Evolutionary conservation across 768 basidiomycete species (phyloP).

Genomic region (Pisolithus tinctorius): DNA sequence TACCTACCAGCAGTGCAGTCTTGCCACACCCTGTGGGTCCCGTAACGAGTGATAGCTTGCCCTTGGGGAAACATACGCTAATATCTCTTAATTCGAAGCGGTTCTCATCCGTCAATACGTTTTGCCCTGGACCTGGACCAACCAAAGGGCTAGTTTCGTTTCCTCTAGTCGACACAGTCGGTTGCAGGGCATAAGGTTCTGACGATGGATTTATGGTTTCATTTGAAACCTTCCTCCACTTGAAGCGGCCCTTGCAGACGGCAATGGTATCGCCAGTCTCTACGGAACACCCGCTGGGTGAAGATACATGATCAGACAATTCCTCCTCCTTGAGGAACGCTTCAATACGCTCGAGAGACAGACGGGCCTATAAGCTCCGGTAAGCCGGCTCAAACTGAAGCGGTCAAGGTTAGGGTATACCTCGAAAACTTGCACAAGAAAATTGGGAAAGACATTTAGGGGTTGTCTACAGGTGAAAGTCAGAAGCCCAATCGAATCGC

Average conservation of each 20-base stretch:
- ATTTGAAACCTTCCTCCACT: conserved; percentile 48
- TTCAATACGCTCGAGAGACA: conserved; percentile 55
- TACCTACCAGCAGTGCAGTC: conserved; percentile 36
- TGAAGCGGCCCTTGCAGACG: conserved; percentile 45
- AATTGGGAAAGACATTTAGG: conserved; percentile 73
- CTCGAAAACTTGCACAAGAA: conserved; percentile 73
- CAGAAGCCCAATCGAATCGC: not conserved
- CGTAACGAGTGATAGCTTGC: conserved; percentile 40
- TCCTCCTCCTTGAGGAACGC: conserved; percentile 58
- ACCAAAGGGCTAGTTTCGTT: conserved; percentile 10
- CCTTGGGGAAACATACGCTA: conserved; percentile 39
- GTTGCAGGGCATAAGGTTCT: conserved; percentile 10
- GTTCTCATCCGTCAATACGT: conserved; percentile 19
- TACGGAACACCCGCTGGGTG: conserved; percentile 28
- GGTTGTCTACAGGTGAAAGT: conserved; percentile 40
- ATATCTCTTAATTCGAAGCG: conserved; percentile 39
- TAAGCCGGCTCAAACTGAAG: not conserved
- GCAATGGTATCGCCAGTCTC: conserved; percentile 34
- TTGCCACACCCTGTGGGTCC: conserved; percentile 47
- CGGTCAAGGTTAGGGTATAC: conserved; percentile 24
- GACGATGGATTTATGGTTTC: conserved; percentile 16
- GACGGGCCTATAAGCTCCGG: conserved; percentile 34
- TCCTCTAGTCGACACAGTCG: not conserved
- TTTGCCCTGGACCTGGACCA: conserved; percentile 2
- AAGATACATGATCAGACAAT: conserved; percentile 35